Evolutionary conservation across 108 stramenopile genomes (phyloP), one percentile per base, ranked within the genome.

Genomic region (Cyclotella atomus): DNA sequence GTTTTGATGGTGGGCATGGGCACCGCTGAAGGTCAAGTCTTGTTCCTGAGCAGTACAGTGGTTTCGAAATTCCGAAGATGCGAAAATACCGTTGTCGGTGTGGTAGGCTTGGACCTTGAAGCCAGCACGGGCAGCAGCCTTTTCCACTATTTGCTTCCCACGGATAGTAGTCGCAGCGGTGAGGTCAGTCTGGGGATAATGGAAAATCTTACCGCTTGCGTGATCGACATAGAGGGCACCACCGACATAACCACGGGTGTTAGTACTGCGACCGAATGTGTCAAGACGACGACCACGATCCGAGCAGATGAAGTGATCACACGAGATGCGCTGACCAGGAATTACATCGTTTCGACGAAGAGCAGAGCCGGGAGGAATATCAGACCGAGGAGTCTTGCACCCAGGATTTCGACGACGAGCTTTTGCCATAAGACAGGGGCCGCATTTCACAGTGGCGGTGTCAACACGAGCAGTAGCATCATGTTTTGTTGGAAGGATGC

Each of bases 1-100:
- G 65, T 88, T 88, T 32, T 88, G 84, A 75, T 88, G 87, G 53
- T 88, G 83, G 3, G 84, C 84, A 19, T 83, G 75, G 21, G 81
- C 79, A 0, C 82, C 87, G 34, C 59, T 47, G 56, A 85, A 83
- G 17, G 56, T 52, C n/a, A 76, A 41, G 19, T 21, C 27, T 41
- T 84, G 87, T 1, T 43, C 35, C 3, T 56, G 35, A 4, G 49
- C 35, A 2, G 52, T 43, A 47, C 78, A 77, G 4, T 56, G 71
- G 0, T 63, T 10, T 16, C 38, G 7, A 56, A 74, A 84, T 1
- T 27, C 57, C 3, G 63, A 56, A 14, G 64, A 67, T 4, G n/a
- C 49, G 55, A 84, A 84, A 24, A 59, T 46, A 0, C 44, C 49
- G 45, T 84, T 78, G 59, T 84, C 75, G 5, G 78, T 38, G 20